Base-by-base conservation (phyloP, 257 asterid species). In the Jaltomata sinuosa region DNA sequence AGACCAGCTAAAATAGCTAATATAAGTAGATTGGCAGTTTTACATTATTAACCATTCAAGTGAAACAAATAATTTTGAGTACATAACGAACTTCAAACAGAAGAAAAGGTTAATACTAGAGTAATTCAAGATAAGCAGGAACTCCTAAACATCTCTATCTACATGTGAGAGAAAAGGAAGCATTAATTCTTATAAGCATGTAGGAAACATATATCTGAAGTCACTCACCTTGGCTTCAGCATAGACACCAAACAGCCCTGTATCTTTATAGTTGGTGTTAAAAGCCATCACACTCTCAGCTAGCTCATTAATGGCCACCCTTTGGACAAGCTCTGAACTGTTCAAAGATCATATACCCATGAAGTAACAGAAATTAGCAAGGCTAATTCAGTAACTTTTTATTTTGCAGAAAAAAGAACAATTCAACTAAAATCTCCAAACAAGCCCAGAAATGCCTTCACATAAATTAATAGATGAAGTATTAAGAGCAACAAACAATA, bases 281-380 rank as follows among this genome's bases (percentile, higher is more conserved):
- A 95, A 95, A 80, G 98, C 96, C 98, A 93, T 95, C 93, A 94
- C 87, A 89, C 93, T 94, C 85, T 95, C 98, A 9, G 96, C 98
- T 84, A 94, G 85, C 85, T 92, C 98, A 82, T 93, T 92, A 85
- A 94, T 94, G 86, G 91, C 93, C 89, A 91, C 89, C 85, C 88
- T 90, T 87, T 94, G 97, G 5, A 90, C 98, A 72, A 95, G 95
- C 87, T 85, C 89, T 80, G 98, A 92, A 61, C 98, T 95, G 94
- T 49, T 88, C 49, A 84, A n/a, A 81, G 11, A 84, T 34, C 57
- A 85, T 42, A 89, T 85, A 88, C 69, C 78, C 22, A 76, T 83
- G 67, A 69, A 83, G 25, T 79, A 47, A 82, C 67, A 83, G 52
- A 21, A 80, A 36, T 81, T 29, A 55, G 32, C 65, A 47, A 47